Evolutionary conservation across 495 filamentous ascomycete species (phyloP), one percentile per base, ranked within the genome.

Genomic region (Pseudoneurospora amorphoporcata): DNA sequence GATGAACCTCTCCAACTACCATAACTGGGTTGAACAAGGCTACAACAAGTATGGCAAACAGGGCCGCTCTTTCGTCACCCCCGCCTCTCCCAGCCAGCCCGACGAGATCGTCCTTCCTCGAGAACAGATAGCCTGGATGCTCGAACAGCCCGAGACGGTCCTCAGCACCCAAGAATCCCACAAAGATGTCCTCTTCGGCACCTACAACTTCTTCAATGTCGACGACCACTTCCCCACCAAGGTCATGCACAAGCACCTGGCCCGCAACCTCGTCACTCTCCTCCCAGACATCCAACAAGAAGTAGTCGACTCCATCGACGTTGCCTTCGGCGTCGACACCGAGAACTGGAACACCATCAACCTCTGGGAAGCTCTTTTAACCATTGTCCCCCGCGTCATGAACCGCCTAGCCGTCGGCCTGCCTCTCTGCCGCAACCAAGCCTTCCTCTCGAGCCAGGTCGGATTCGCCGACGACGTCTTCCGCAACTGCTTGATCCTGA

Each of bases 11-110:
- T 68, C 73, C 17, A 76, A 78, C 47, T 82, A 74, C 70, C 71
- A 77, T 37, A 38, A 39, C 35, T 82, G 81, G 81, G 73, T 79
- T 3, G 68, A 74, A 6, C 79, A 82, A 68, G 81, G 81, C 9
- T 81, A 81, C 47, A 72, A 78, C 47, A 81, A 81, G 79, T 81
- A 81, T 68, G 74, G 75, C 39, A 81, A 79, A 72, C 68, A 82
- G 14, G 77, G 71, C 68, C 75, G 71, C 45, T 70, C 80, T 39
- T 82, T 78, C 68, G 75, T 81, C 29, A 76, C 78, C 9, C 81
- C 79, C 16, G 74, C 77, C 1, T 73, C 78, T 38, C 76, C 78
- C 35, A 76, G 75, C 47, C 79, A 77, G 3, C 77, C 80, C 1
- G 65, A 73, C n/a, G 79, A 82, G 68, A 78, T 82, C 29, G 80